These are phyloP conservation scores for Salix dunnii DNA, from an alignment of 345 rosid genomes.

Conservation along the genomic window DNA sequence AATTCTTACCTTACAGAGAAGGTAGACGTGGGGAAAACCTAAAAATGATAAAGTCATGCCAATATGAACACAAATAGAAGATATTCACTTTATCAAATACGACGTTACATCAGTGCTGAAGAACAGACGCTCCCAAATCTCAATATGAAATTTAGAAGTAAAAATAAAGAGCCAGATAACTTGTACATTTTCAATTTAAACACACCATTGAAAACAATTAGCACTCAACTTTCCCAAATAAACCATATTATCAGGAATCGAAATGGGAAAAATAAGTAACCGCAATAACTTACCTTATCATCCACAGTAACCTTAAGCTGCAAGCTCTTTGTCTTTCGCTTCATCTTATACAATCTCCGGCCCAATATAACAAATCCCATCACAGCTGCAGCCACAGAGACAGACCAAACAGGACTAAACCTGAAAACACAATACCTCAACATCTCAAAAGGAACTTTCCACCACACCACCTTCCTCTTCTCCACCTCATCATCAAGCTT, in stretches of 20 bases:
- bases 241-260: constrained; percentile 1
- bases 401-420: constrained; percentile 77
- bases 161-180: neutral
- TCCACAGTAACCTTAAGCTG: constrained; percentile 81
- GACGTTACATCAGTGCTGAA: neutral
- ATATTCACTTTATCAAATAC: neutral
- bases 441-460: constrained; percentile 86
- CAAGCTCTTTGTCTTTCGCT: constrained; percentile 60
- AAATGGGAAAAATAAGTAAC: constrained; percentile 6
- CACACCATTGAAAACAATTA: neutral
- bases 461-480: constrained; percentile 57
- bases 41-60: neutral
- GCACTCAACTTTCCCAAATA: neutral
- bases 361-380: constrained; percentile 81
- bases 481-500: constrained; percentile 28
- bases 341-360: constrained; percentile 72
- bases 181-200: neutral
- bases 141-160: neutral
- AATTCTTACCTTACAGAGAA: neutral
- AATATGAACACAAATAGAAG: neutral
- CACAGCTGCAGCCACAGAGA: constrained; percentile 88
- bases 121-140: neutral
- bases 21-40: neutral
- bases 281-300: constrained; percentile 62
- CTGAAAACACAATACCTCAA: constrained; percentile 69